A percentile compares a stretch with the other conserved stretches of the same genome.
Evolutionary conservation across 345 rosid genomes (phyloP).

Genomic region (Boechera stricta): DNA sequence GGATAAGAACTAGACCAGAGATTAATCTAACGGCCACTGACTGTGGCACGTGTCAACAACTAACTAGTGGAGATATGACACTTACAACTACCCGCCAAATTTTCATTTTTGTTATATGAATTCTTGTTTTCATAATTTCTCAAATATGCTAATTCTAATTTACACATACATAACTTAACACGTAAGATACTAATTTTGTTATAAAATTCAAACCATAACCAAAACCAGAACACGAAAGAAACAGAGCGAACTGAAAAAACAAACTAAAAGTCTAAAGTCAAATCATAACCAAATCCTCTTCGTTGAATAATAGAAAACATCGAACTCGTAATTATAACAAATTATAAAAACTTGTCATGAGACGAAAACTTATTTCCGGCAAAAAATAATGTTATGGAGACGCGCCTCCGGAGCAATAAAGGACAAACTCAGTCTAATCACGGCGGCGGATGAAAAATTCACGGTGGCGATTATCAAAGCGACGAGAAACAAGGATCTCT

Average conservation of each 20-base stretch:
- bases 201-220: not conserved
- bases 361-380: not conserved
- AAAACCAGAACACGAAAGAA: not conserved
- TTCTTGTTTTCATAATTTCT: not conserved
- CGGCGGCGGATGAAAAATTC: slow-evolving; percentile 48
- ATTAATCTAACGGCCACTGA: not conserved
- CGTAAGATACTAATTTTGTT: not conserved
- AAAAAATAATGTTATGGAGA: slow-evolving; percentile 59
- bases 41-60: not conserved
- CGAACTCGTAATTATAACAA: not conserved
- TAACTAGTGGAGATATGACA: not conserved
- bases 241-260: slow-evolving; percentile 10
- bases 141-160: not conserved
- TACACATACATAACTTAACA: not conserved
- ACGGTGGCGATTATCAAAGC: slow-evolving; percentile 65
- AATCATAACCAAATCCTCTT: not conserved
- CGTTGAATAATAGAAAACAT: not conserved
- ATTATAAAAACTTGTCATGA: not conserved
- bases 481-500: slow-evolving; percentile 64
- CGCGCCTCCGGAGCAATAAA: slow-evolving; percentile 63
- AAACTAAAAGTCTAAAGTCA: not conserved
- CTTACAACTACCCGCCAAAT: slow-evolving; percentile 13
- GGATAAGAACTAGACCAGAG: not conserved
- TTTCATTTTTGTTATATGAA: not conserved
- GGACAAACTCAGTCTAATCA: slow-evolving; percentile 59